Base-by-base conservation (phyloP, 2,329 filamentous ascomycete species). In the Tolypocladium inflatum region DNA sequence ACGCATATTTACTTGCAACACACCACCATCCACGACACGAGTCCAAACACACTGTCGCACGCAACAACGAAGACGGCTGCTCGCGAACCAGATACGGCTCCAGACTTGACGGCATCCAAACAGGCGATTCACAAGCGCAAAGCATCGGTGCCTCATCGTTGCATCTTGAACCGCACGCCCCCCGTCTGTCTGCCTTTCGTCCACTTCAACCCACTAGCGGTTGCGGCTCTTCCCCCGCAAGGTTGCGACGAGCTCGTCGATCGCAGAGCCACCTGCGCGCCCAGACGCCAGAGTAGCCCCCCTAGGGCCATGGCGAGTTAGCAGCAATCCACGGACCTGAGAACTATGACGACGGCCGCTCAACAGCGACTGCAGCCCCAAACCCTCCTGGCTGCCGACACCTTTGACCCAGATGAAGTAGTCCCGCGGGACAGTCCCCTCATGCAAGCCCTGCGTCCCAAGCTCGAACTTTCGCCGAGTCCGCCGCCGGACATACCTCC, bases 341-440 rank as follows among this genome's bases (percentile, higher is more conserved):
- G 58, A 70, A 71, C 64, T 65, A 76, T 76, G 74, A 74, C 68
- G 69, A 74, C 73, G 66, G 69, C 70, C 63, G 68, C 72, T 60
- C 66, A 65, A 61, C 67, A 70, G 58, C 67, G 67, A 64, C 63
- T 66, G 60, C 66, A 69, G 64, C 70, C 45, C 70, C 66, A 64
- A 61, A 58, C 63, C 57, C 64, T 63, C 60, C 54, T 60, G 59
- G 59, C 61, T 60, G 65, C 60, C 68, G 73, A 76, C 56, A 68
- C 71, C 56, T 78, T 74, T 66, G 74, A 78, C 62, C 70, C 75
- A 62, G 75, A 79, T 73, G 76, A 77, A 61, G 72, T 72, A 60
- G 62, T 72, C 43, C 69, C 71, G 54, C 70, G 65, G 63, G 71
- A 72, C 63, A 78, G 75, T 61, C 77, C 77, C 58, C 70, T 67